Percentiles rank a stretch among this genome's conserved stretches.
phyloP scores from a whole-genome alignment of 179 eudicot species.

The Carnegiea gigantea region DNA sequence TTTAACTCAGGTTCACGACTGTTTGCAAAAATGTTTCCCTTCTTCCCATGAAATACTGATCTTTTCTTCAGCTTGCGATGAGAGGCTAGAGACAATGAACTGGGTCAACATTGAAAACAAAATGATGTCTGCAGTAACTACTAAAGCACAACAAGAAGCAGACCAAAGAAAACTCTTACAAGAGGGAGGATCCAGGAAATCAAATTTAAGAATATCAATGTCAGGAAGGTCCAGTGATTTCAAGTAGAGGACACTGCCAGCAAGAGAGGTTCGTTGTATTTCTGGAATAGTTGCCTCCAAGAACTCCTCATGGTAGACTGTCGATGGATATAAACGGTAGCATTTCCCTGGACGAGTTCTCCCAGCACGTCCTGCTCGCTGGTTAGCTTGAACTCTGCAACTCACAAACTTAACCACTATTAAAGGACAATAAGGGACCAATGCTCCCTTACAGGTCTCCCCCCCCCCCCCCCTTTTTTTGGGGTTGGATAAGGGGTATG shows the following conservation, averaged over 20 bases:
- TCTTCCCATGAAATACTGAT: neutral
- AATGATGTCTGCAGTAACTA: neutral
- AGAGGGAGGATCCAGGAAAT: slow-evolving; percentile 90
- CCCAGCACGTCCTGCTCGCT: slow-evolving; percentile 98
- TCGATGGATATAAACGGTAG: slow-evolving; percentile 75
- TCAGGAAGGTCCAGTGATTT: slow-evolving; percentile 93
- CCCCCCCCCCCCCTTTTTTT: no score
- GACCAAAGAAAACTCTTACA: slow-evolving; percentile 37
- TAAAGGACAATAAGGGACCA: neutral
- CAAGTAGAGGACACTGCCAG: slow-evolving; percentile 92
- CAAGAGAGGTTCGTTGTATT: slow-evolving; percentile 91
- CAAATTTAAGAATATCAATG: slow-evolving; percentile 88
- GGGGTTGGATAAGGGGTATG: no score
- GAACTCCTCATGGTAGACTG: slow-evolving; percentile 71
- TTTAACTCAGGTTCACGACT: neutral
- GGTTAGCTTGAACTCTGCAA: slow-evolving; percentile 91
- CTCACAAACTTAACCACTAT: slow-evolving; percentile 11
- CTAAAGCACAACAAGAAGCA: neutral
- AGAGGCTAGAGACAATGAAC: neutral
- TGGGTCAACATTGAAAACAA: neutral
- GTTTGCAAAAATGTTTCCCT: neutral
- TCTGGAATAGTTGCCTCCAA: slow-evolving; percentile 94
- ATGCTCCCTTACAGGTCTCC: neutral
- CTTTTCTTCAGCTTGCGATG: neutral
- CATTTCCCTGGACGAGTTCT: slow-evolving; percentile 98